Percentiles rank a stretch among this genome's conserved stretches.
phyloP scores from a whole-genome alignment of 1,284 basidiomycete species.

The Irpex sp. region DNA sequence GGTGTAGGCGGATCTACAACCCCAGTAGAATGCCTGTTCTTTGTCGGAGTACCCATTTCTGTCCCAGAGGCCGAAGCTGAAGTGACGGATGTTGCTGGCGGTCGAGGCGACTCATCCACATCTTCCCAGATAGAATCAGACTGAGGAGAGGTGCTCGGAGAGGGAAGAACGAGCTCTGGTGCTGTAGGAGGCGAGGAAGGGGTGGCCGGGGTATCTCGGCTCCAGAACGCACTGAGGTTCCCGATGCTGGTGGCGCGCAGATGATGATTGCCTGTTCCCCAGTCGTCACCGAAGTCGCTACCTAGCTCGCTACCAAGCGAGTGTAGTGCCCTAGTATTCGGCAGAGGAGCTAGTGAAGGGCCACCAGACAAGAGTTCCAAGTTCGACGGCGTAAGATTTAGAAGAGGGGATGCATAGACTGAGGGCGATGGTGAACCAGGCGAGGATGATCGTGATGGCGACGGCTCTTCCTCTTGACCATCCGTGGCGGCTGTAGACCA shows the following conservation, averaged over 20 bases:
- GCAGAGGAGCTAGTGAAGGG: slow-evolving; percentile 7
- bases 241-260: slow-evolving; percentile 49
- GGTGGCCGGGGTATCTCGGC: neutral
- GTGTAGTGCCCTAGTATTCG: slow-evolving; percentile 16
- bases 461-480: slow-evolving; percentile 8
- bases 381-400: neutral
- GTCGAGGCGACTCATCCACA: slow-evolving; percentile 5
- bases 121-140: slow-evolving; percentile 12
- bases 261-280: slow-evolving; percentile 39
- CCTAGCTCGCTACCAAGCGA: slow-evolving; percentile 59
- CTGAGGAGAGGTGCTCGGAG: slow-evolving; percentile 3
- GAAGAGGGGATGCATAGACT: slow-evolving; percentile 5
- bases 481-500: slow-evolving; percentile 27
- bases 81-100: neutral
- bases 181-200: neutral
- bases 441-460: neutral
- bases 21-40: neutral
- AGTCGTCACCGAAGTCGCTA: slow-evolving; percentile 37
- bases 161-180: neutral
- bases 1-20: slow-evolving; percentile 16
- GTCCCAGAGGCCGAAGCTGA: slow-evolving; percentile 3
- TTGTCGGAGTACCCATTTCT: slow-evolving; percentile 11
- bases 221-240: slow-evolving; percentile 30
- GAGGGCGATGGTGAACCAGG: slow-evolving; percentile 3
- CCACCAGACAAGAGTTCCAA: slow-evolving; percentile 2